These are phyloP conservation scores for Przewalskia tangutica DNA, from an alignment of 257 asterid genomes.

Conservation along the genomic window DNA sequence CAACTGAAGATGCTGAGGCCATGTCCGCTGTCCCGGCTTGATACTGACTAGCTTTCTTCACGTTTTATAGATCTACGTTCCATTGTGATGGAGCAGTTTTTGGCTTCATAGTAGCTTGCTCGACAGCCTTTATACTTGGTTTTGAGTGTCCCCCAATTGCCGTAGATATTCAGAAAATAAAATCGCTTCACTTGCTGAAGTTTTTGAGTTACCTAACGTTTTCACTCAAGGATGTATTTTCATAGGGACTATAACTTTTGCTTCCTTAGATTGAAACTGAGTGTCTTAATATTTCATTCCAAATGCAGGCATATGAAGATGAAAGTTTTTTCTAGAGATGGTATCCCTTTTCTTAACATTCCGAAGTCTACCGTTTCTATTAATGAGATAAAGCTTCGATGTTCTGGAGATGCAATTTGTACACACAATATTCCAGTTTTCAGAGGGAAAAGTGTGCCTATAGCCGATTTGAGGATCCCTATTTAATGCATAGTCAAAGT, in stretches of 20 bases:
- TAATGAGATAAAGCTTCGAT: not conserved
- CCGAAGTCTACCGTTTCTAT: not conserved
- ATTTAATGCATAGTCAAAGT: no score
- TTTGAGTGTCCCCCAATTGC: not conserved
- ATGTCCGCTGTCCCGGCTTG: conserved; percentile 25
- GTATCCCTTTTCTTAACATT: not conserved
- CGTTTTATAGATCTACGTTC: not conserved
- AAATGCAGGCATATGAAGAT: not conserved
- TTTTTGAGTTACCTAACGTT: not conserved
- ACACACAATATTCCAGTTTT: no score
- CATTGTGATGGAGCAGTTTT: not conserved
- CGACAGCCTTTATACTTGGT: not conserved
- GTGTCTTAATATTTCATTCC: not conserved
- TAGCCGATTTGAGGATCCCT: no score
- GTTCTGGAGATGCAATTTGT: not conserved
- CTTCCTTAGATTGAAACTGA: not conserved
- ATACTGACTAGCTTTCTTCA: not conserved
- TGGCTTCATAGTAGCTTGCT: not conserved
- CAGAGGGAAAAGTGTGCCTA: no score
- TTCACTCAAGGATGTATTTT: not conserved
- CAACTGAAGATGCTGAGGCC: conserved; percentile 41
- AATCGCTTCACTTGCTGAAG: not conserved
- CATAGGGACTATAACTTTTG: not conserved
- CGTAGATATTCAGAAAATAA: not conserved
- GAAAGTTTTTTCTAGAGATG: not conserved